These are phyloP conservation scores for Petunia axillaris DNA, from an alignment of 257 asterid genomes.

Conservation along the genomic window DNA sequence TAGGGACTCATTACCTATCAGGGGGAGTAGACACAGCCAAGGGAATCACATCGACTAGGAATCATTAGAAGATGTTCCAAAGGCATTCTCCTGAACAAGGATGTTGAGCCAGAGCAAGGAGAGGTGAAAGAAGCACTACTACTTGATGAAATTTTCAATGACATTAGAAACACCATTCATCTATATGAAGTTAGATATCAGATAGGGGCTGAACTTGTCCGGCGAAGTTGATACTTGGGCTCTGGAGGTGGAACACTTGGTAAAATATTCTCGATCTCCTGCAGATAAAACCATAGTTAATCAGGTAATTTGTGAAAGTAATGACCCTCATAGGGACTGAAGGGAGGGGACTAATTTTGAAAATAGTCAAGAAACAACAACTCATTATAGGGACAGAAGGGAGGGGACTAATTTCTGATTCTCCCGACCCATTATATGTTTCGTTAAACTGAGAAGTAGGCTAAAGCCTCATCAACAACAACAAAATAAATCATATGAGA, in stretches of 20 bases:
- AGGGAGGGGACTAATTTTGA: slow-evolving; percentile 6
- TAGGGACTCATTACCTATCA: not conserved
- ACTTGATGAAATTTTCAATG: slow-evolving; percentile 21
- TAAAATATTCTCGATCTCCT: slow-evolving; percentile 47
- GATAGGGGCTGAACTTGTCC: slow-evolving; percentile 51
- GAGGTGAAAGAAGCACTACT: slow-evolving; percentile 12
- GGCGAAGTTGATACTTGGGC: slow-evolving; percentile 52
- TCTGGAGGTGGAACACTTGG: slow-evolving; percentile 43
- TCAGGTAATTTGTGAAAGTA: slow-evolving; percentile 2
- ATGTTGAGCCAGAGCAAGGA: not conserved
- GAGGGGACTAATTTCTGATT: not conserved
- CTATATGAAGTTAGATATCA: slow-evolving; percentile 31
- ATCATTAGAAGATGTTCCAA: slow-evolving; percentile 20
- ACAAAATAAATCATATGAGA: not conserved
- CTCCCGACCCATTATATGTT: not conserved
- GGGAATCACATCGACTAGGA: not conserved
- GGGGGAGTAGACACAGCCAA: slow-evolving; percentile 9
- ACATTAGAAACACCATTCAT: slow-evolving; percentile 19
- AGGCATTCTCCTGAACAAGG: slow-evolving; percentile 19
- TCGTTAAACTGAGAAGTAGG: not conserved
- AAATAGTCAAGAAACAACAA: slow-evolving; percentile 10
- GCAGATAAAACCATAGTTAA: slow-evolving; percentile 24
- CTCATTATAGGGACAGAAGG: too few relatives aligned
- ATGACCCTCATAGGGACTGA: not conserved
- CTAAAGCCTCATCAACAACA: not conserved